Percentiles rank a stretch among this genome's conserved stretches.
Evolutionary conservation across 179 eudicot species (phyloP).

Genomic region (Vitellaria paradoxa): DNA sequence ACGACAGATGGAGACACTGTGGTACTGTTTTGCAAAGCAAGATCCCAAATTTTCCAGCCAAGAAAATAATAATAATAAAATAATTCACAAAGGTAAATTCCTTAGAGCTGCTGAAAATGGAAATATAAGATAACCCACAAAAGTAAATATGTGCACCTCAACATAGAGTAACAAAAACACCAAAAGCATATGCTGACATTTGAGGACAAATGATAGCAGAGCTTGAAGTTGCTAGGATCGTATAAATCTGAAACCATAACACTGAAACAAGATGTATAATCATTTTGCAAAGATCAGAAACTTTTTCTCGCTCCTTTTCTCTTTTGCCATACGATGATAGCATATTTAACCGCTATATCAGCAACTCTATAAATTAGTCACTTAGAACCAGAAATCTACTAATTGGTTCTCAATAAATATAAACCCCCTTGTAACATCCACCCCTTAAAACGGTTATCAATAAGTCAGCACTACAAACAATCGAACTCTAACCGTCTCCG

Average conservation of each 20-base stretch:
- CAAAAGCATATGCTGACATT: constrained; percentile 7
- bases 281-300: neutral
- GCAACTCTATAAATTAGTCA: constrained; percentile 3
- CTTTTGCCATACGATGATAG: constrained; percentile 10
- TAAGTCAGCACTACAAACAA: constrained; percentile 10
- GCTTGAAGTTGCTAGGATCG: constrained; percentile 10
- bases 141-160: constrained; percentile 7
- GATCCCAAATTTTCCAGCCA: neutral
- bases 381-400: constrained; percentile 6
- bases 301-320: neutral
- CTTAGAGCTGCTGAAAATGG: constrained; percentile 3
- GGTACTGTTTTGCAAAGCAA: neutral
- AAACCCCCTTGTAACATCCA: neutral
- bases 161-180: neutral
- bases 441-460: neutral
- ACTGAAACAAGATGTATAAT: constrained; percentile 12
- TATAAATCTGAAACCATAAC: neutral
- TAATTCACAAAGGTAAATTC: neutral
- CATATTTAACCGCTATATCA: constrained; percentile 9
- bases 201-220: constrained; percentile 13
- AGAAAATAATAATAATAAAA: neutral
- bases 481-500: neutral
- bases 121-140: constrained; percentile 12
- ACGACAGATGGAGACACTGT: constrained; percentile 2
- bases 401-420: neutral